Conservation (phyloP, 78 protist species). For the Monocercomonoides exilis region DNA sequence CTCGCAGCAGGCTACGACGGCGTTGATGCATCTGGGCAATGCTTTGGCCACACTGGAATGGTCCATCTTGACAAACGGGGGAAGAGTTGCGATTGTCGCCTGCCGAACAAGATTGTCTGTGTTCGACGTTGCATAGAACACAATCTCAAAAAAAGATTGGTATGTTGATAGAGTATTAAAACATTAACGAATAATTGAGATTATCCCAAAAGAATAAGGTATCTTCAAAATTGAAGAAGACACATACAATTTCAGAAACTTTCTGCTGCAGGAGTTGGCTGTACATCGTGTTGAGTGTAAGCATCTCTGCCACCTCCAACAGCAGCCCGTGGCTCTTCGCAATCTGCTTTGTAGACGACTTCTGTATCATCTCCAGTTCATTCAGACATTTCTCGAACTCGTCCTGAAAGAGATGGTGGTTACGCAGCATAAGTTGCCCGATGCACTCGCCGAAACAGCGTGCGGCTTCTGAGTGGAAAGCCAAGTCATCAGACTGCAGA, state of each 20-base stretch:
- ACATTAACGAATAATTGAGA: no score
- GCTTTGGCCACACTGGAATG: background rate
- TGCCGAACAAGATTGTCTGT: background rate
- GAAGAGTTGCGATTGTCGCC: background rate
- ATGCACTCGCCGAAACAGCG: background rate
- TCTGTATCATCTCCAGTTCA: background rate
- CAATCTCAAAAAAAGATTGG: no score
- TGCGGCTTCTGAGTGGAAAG: background rate
- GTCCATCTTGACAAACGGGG: background rate
- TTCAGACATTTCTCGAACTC: background rate
- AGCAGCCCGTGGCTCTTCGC: background rate
- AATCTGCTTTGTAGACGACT: background rate
- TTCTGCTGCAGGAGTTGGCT: no score
- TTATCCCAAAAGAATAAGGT: no score
- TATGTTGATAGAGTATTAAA: no score
- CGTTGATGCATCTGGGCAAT: background rate
- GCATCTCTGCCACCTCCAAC: background rate
- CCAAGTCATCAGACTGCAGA: background rate
- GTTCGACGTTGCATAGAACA: background rate
- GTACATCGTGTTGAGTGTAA: background rate
- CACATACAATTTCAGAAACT: no score
- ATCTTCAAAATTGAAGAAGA: no score
- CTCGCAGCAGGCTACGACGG: background rate
- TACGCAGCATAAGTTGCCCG: background rate
- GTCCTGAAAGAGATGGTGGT: background rate